These are phyloP conservation scores for Leucaena leucocephala DNA, from an alignment of 306 rosid genomes.

Conservation along the genomic window DNA sequence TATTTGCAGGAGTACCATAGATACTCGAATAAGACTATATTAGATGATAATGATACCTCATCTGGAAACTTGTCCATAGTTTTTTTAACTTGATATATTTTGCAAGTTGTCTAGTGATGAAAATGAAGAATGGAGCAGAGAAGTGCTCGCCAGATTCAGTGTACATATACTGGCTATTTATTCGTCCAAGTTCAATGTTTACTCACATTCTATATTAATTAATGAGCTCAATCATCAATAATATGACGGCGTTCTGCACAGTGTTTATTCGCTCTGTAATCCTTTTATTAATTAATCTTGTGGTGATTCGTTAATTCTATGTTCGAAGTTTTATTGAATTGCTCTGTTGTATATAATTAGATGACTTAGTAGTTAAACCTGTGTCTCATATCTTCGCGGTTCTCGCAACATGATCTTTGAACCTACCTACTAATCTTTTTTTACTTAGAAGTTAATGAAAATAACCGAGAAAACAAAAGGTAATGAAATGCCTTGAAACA, in stretches of 20 bases:
- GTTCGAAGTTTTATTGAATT: neutral
- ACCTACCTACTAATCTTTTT: neutral
- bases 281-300: neutral
- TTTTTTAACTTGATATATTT: constrained; percentile 29
- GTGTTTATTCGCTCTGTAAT: too few species aligned
- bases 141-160: constrained; percentile 28
- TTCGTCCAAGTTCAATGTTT: constrained; percentile 28
- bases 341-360: neutral
- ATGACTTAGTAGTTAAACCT: neutral
- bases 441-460: neutral
- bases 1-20: constrained; percentile 73
- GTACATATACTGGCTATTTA: constrained; percentile 55
- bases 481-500: neutral
- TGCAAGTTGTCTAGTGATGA: constrained; percentile 26
- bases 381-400: neutral
- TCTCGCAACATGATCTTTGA: constrained; percentile 1
- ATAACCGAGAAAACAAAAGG: neutral
- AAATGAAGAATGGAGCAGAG: constrained; percentile 24
- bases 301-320: constrained; percentile 35
- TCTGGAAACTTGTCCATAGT: constrained; percentile 24
- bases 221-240: neutral
- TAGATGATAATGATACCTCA: constrained; percentile 33
- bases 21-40: constrained; percentile 78
- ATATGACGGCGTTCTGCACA: neutral
- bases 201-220: neutral